These are phyloP conservation scores for Ustilago xerochloae DNA, from an alignment of 1,284 basidiomycete species.

Conservation along the genomic window DNA sequence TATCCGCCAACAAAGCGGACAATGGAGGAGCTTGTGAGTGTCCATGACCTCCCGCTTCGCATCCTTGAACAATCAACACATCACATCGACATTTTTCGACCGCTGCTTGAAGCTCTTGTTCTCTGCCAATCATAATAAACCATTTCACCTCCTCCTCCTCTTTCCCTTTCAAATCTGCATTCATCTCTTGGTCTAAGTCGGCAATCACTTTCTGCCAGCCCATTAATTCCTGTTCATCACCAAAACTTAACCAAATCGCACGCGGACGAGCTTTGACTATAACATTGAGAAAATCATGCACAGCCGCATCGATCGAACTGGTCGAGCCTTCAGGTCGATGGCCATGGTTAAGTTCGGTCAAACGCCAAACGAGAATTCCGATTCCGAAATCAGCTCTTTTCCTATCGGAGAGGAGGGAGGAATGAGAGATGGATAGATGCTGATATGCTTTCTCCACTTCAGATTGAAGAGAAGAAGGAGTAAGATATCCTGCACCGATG, in stretches of 20 bases:
- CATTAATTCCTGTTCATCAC: conserved; percentile 43
- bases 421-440: conserved; percentile 26
- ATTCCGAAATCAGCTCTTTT: conserved; percentile 55
- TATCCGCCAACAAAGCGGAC: conserved; percentile 39
- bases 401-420: background rate
- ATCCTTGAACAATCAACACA: conserved; percentile 59
- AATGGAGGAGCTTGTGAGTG: conserved; percentile 57
- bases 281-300: conserved; percentile 50
- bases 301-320: conserved; percentile 11
- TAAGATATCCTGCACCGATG: conserved; percentile 63
- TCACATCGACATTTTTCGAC: conserved; percentile 54
- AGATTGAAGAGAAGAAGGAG: conserved; percentile 23
- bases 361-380: conserved; percentile 62
- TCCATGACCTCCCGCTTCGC: conserved; percentile 64
- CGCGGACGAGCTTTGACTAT: conserved; percentile 46
- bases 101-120: conserved; percentile 46
- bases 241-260: conserved; percentile 65
- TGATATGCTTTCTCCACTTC: conserved; percentile 44
- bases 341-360: conserved; percentile 49
- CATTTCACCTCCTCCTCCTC: conserved; percentile 41
- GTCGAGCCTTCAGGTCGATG: conserved; percentile 15
- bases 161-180: conserved; percentile 21
- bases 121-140: conserved; percentile 56
- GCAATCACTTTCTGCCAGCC: conserved; percentile 48
- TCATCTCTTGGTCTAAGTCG: conserved; percentile 42